Base-by-base conservation (phyloP, 129 eudicot genomes). In the Lactuca saligna region DNA sequence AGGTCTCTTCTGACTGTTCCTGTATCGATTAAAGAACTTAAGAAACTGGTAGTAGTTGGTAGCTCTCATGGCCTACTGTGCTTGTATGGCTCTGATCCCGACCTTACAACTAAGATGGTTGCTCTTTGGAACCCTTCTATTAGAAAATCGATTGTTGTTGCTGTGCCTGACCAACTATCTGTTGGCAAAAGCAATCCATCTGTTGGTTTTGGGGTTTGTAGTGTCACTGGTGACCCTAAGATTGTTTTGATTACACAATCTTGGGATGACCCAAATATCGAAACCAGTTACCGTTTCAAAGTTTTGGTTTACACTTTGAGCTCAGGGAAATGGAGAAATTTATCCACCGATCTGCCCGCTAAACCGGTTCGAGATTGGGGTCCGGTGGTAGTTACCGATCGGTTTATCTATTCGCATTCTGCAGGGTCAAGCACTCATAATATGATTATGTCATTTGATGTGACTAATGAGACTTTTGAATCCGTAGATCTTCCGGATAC, bases 191-290 rank as follows among this genome's bases (percentile, higher is more conserved):
- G 14, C n/a, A 20, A 57, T 29, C 12, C 16, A 8, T 13, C 29
- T 35, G 10, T 61, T 61, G 31, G 50, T n/a, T 61, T 37, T 37
- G 66, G 66, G 50, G 66, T 61, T 61, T 15, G 66, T 61, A 49
- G 14, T 0, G 29, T 32, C 25, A 61, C 66, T 35, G 2, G 8
- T 61, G 50, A 61, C 50, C 31, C 66, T 4, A 61, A 32, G 66
- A 61, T 37, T 3, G 46, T 61, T 8, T 0, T 3, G 5, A 37
- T 61, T 9, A 42, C 49, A 9, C 48, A 20, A 8, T 25, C 66
- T 37, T 15, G 17, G 25, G 66, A 42, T 8, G 2, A 8, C 2
- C 49, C 12, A 8, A 2, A 9, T 25, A 25, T 25, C 29, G 29
- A 25, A 25, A 25, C 29, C 29, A 25, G 29, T 25, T 25, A 25